These are phyloP conservation scores for Sporothrix humicola DNA, from an alignment of 2,329 filamentous ascomycete species.

Conservation along the genomic window DNA sequence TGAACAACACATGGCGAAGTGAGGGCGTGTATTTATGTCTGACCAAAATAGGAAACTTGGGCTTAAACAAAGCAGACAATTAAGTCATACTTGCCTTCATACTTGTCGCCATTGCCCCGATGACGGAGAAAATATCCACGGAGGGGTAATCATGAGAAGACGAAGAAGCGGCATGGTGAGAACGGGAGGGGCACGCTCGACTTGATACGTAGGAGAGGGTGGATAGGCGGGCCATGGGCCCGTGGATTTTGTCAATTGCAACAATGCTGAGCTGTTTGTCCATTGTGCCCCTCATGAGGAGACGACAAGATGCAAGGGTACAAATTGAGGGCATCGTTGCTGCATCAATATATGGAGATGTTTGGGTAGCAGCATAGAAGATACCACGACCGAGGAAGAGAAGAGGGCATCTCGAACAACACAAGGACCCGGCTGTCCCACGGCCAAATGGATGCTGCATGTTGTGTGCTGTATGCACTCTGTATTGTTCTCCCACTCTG, in stretches of 20 bases:
- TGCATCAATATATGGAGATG: not conserved
- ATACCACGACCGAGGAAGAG: not conserved
- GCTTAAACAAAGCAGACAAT: not conserved
- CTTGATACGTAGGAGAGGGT: too few species aligned
- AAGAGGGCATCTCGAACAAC: not conserved
- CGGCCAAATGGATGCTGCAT: slow-evolving; percentile 3
- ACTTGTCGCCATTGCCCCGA: too few species aligned
- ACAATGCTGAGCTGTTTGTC: not conserved
- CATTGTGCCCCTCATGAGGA: not conserved
- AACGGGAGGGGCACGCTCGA: not conserved
- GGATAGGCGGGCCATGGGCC: not conserved
- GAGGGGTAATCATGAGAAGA: not conserved
- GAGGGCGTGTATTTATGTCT: not conserved
- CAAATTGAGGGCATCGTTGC: not conserved
- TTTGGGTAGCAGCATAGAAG: not conserved
- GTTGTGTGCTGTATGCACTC: not conserved
- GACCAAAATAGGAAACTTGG: not conserved
- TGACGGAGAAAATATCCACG: not conserved
- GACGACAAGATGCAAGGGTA: not conserved
- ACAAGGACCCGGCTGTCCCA: not conserved
- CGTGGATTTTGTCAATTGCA: too few species aligned
- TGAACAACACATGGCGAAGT: not conserved
- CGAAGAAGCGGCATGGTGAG: slow-evolving; percentile 1
- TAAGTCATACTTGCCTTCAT: too few species aligned
- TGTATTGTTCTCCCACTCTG: too few species aligned